phyloP scores from a whole-genome alignment of 2,329 filamentous ascomycete species.

The Exophiala bonariae region DNA sequence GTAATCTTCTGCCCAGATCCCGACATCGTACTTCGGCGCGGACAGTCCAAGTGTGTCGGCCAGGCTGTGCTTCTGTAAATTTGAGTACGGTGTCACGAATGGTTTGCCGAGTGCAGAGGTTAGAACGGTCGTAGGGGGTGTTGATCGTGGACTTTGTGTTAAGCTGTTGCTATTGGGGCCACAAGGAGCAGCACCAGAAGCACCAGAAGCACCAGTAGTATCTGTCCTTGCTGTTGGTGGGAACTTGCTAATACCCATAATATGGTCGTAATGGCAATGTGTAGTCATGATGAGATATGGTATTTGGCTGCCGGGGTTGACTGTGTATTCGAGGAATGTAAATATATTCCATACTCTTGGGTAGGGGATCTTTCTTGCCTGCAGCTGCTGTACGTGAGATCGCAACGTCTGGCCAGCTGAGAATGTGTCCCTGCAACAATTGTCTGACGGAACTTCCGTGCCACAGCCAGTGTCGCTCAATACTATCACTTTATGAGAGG shows the following conservation, averaged over 20 bases:
- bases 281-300: conserved; percentile 25
- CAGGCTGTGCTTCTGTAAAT: conserved; percentile 25
- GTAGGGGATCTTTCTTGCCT: neutral
- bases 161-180: neutral
- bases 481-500: conserved; percentile 17
- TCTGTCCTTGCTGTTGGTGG: conserved; percentile 1
- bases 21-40: conserved; percentile 21
- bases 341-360: conserved; percentile 21
- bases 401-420: neutral
- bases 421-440: neutral
- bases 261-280: conserved; percentile 31
- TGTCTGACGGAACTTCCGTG: conserved; percentile 7
- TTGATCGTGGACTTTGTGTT: neutral
- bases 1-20: conserved; percentile 21
- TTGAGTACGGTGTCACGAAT: conserved; percentile 22
- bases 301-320: conserved; percentile 20
- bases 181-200: neutral
- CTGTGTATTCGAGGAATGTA: conserved; percentile 22
- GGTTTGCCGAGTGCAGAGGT: conserved; percentile 19
- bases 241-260: conserved; percentile 33
- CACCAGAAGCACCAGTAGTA: neutral
- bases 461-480: conserved; percentile 27
- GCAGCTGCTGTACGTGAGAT: too few relatives aligned
- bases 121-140: conserved; percentile 17
- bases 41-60: conserved; percentile 15